Base-by-base conservation (phyloP, 768 basidiomycete genomes). In the Arthromyces matolae region DNA sequence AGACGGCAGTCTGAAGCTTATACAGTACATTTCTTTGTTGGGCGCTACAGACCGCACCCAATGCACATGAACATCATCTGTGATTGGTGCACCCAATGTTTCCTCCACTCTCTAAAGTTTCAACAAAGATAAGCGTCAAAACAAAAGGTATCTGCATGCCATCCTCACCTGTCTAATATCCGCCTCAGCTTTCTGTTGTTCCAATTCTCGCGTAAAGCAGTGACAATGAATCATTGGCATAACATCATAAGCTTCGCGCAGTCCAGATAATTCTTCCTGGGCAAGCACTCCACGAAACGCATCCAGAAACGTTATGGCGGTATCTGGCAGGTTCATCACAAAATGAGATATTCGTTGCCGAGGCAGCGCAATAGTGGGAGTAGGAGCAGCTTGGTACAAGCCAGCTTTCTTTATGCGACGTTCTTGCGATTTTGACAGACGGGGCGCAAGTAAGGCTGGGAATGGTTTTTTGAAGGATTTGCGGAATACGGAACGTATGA, bases 321-420 rank as follows among this genome's bases (percentile, higher is more conserved):
- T 84, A 56, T 91, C 93, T 2, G 96, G 96, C 16, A 99, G 75
- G 65, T 99, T 99, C 93, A 99, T 95, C n/a, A 96, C 86, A 60
- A 91, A 93, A 62, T 96, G 95, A 10, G 81, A 69, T 54, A 96
- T 81, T 35, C 76, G 68, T 46, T 65, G 71, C 49, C 87, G 80
- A 29, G 71, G 63, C 7, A 64, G 50, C 16, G 14, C 34, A 2
- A 12, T 6, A n/a, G 33, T 27, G 23, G 22, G 18, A 16, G 38
- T 13, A 2, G 28, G 23, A 31, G 10, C 8, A 22, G 42, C n/a
- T 16, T 35, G 20, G 35, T 23, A 23, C 28, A 19, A 10, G 22
- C 29, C 45, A 19, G 23, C 23, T 37, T 60, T 67, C 32, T 66
- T 65, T 14, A 61, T 55, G 49, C 65, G 67, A 51, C 67, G 73